Evolutionary conservation across 345 rosid species (phyloP).

Genomic region (Physaria fendleri): DNA sequence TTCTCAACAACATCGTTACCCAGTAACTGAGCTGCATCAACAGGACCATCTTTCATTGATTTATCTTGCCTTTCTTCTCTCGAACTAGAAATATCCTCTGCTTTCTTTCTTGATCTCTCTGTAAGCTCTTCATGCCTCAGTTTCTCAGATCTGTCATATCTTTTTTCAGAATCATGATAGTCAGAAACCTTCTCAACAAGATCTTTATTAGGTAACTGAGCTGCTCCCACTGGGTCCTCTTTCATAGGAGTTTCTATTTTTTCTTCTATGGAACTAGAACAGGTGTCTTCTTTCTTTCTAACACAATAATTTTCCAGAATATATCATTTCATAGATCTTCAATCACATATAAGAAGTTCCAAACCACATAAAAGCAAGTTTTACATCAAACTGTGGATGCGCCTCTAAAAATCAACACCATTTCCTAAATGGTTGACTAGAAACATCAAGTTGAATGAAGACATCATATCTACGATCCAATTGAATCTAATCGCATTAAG

Average conservation of each 20-base stretch:
- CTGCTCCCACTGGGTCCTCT: constrained; percentile 22
- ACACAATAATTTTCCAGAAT: not conserved
- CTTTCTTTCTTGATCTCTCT: constrained; percentile 30
- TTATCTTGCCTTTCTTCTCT: constrained; percentile 20
- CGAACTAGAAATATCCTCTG: constrained; percentile 18
- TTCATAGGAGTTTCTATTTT: constrained; percentile 6
- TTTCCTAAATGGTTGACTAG: not conserved
- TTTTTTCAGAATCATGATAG: constrained; percentile 27
- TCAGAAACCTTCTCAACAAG: constrained; percentile 32
- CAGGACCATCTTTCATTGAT: constrained; percentile 18
- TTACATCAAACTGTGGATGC: not conserved
- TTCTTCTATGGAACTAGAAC: constrained; percentile 27
- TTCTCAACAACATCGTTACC: constrained; percentile 30
- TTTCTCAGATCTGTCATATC: constrained; percentile 28
- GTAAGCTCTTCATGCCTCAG: constrained; percentile 31
- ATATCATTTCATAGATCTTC: not conserved
- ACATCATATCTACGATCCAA: not conserved
- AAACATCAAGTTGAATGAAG: not conserved
- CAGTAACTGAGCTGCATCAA: constrained; percentile 19
- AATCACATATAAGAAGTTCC: not conserved
- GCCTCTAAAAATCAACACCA: not conserved
- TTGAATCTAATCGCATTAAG: constrained; percentile 9
- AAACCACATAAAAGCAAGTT: not conserved
- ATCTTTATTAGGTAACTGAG: constrained; percentile 15
- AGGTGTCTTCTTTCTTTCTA: constrained; percentile 26